Evolutionary conservation across 2,329 filamentous ascomycete genomes (phyloP), one percentile per base, ranked within the genome.

Genomic region (Fusarium sp.): DNA sequence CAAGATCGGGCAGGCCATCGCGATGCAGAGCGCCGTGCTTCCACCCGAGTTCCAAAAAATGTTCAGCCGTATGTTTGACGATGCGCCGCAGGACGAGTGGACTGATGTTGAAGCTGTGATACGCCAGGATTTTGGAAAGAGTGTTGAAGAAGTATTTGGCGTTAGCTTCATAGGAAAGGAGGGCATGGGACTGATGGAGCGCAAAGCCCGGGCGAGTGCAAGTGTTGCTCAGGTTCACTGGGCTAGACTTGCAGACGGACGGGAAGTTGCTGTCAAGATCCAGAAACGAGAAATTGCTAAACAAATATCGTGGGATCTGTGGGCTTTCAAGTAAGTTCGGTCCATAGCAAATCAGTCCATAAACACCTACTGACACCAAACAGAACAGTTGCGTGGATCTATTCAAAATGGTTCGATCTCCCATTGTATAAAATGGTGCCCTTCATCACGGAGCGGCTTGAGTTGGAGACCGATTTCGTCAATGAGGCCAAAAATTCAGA

Each of bases 181-280:
- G 82, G 80, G 92, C 83, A 78, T 89, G 85, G 85, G 92, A 75
- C 58, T 90, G 70, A 88, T 90, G 84, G 88, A 90, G 80, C 82
- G 85, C 43, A 84, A 81, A 59, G 88, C 88, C 10, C 79, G 91
- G 65, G 92, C 92, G 1, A 95, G 92, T 77, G 96, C 96, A 4
- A 97, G 93, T 79, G 95, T 99, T 11, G 96, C 96, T 2, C 96
- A 98, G 82, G 96, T 99, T 3, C 96, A 98, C 79, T 98, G 95
- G 94, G 96, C 96, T 10, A 86, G 91, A 65, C 80, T 98, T 60
- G 82, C 89, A 5, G 95, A 98, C 81, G 96, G 96, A 0, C 87
- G 94, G 50, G 95, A 98, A 83, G 92, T 98, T 24, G 96, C 96
- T 3, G 88, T 99, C 78, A 99, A 99, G 84, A 91, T 99, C 7